Evolutionary conservation across 23 red algal genomes (phyloP).

Genomic region (Gracilariopsis chorda): DNA sequence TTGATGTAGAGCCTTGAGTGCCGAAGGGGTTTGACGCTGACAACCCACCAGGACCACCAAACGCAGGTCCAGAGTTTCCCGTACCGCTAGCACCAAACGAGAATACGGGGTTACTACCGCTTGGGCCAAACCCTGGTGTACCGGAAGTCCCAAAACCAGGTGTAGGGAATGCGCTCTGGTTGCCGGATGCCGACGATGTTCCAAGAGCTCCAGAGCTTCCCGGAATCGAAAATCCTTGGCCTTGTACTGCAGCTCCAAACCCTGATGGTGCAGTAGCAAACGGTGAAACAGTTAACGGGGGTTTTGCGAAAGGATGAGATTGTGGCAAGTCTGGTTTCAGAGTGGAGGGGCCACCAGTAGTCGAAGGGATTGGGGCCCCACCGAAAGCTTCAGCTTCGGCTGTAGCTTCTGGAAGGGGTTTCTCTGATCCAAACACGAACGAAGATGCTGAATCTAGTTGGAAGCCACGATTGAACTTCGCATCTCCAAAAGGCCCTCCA

Average conservation of each 20-base stretch:
- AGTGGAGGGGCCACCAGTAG: background rate
- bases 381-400: background rate
- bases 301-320: background rate
- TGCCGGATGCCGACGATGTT: background rate
- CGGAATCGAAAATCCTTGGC: conserved; percentile 15
- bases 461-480: conserved; percentile 24
- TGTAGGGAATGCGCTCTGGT: background rate
- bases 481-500: conserved; percentile 16
- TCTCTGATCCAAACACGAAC: conserved; percentile 10
- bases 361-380: background rate
- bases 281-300: background rate
- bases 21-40: conserved; percentile 1
- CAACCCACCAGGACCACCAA: background rate
- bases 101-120: background rate
- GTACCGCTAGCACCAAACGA: background rate
- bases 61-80: background rate
- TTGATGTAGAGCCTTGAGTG: background rate
- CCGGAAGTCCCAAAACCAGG: background rate
- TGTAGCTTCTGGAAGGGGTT: background rate
- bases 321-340: too few relatives aligned
- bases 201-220: background rate
- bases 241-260: background rate
- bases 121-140: background rate
- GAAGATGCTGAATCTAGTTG: background rate
- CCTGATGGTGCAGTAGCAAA: background rate